Base-by-base conservation (phyloP, 176 grass and related monocot genomes). In the Cenchrus americanus region DNA sequence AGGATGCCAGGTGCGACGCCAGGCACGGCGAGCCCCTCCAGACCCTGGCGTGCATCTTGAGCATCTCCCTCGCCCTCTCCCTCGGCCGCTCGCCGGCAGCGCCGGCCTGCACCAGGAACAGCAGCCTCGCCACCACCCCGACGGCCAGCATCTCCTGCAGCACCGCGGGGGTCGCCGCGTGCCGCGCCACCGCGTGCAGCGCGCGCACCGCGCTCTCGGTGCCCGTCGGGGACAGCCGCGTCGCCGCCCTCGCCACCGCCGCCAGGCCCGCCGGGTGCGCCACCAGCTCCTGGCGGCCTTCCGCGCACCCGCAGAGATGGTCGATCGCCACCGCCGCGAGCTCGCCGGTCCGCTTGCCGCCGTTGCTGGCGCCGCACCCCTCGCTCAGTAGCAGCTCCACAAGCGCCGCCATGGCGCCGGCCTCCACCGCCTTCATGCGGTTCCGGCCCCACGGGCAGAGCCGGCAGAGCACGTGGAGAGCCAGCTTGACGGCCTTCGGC, bases 11-110 rank as follows among this genome's bases (percentile, higher is more conserved):
- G 19, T 85, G 73, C 84, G 85, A 79, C 54, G 87, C 57, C 60
- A 99, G 80, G 80, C 96, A 99, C 57, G 91, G 93, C 30, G 96
- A 99, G 13, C 65, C 86, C 73, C 64, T 94, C 97, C 97, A 99
- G 27, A 89, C 88, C 54, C 63, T 92, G 57, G 87, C 83, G 81
- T 99, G 93, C 93, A 94, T 87, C 84, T 75, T 89, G 59, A 96
- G 86, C 78, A 94, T 94, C 87, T 96, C 91, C 79, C 81, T 87
- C 5, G 78, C 91, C 89, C 87, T 96, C 78, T 90, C 97, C 86
- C 87, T 90, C 1, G 78, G 43, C 49, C 75, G 86, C 8, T 68
- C 75, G 24, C 88, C 85, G 47, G 83, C 67, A 30, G 85, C 79
- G 48, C 92, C 84, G 75, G 86, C 72, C 85, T 96, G 93, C 75